Evolutionary conservation across 2,329 filamentous ascomycete genomes (phyloP), one percentile per base, ranked within the genome.

Genomic region (Arthrobotrys sinensis): DNA sequence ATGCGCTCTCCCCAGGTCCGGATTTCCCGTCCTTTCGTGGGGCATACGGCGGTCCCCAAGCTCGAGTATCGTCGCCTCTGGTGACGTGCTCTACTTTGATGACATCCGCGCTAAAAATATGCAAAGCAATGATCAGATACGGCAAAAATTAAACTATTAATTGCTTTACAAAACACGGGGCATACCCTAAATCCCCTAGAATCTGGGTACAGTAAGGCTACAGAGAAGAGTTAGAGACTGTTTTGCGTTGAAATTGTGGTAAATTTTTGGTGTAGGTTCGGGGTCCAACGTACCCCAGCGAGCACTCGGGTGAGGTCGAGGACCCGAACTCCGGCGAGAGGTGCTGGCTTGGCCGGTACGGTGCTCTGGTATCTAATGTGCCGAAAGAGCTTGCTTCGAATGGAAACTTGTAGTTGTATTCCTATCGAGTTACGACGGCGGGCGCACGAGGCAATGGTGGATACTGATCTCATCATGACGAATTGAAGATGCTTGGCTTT

Each of bases 81-180:
- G 90, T 90, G 3, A 96, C 96, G 84, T 99, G 96, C 85, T 99
- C 96, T 79, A 99, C 89, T 85, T 99, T 99, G 85, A 99, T 97
- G 36, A 99, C 91, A 84, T 99, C 95, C 80, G 96, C 96, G 80
- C 94, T 96, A 81, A 16, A 7, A 16, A 34, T n/a, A n/a, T 6
- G 28, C 6, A 52, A 1, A 80, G 46, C 80, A 48, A 55, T 40
- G 64, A 28, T 7, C 12, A 16, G 11, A 62, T 43, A 50, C 73
- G 67, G 21, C 55, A 46, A 21, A 32, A 28, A 45, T 19, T 28
- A 24, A 19, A n/a, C n/a, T n/a, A n/a, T n/a, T 4, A 19, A 8
- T 32, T 43, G 65, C 66, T 72, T 46, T 38, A 38, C 12, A 82
- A 83, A 81, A 81, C 81, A 80, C 79, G 40, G 45, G 40, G 63